Conservation (phyloP, 768 basidiomycete species). For the Suillus subaureus region DNA sequence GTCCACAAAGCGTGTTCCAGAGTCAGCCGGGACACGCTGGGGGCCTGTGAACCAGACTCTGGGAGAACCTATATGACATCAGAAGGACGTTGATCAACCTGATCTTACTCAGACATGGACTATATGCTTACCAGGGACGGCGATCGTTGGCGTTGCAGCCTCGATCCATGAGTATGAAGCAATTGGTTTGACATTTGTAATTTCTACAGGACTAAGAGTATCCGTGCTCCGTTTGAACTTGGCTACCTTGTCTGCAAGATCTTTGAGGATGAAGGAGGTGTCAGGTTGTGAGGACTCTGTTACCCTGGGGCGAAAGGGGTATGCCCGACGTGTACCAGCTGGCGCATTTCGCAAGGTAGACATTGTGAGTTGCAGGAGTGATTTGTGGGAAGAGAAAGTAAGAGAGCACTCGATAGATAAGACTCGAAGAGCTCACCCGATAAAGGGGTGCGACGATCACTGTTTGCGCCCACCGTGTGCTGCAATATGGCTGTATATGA, state of each 20-base stretch:
- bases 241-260: constrained; percentile 21
- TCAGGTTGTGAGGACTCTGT: not conserved
- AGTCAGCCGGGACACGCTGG: constrained; percentile 56
- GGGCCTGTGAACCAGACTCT: constrained; percentile 59
- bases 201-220: constrained; percentile 24
- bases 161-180: constrained; percentile 61
- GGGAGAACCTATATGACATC: constrained; percentile 52
- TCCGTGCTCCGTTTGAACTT: constrained; percentile 19
- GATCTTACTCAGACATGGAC: not conserved
- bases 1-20: constrained; percentile 51
- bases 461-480: not conserved
- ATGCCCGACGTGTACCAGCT: not conserved
- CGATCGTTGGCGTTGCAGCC: constrained; percentile 46
- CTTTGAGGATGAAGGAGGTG: constrained; percentile 23
- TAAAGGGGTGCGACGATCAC: constrained; percentile 2
- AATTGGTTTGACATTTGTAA: constrained; percentile 43
- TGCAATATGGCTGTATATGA: not conserved
- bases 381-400: not conserved
- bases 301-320: not conserved
- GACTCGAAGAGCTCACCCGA: not conserved
- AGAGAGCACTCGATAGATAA: not conserved
- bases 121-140: constrained; percentile 45
- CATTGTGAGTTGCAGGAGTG: not conserved
- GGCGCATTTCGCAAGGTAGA: not conserved
- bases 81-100: not conserved